These are phyloP conservation scores for Salicornia ramosissima DNA, from an alignment of 148 eudicot species.

Conservation along the genomic window DNA sequence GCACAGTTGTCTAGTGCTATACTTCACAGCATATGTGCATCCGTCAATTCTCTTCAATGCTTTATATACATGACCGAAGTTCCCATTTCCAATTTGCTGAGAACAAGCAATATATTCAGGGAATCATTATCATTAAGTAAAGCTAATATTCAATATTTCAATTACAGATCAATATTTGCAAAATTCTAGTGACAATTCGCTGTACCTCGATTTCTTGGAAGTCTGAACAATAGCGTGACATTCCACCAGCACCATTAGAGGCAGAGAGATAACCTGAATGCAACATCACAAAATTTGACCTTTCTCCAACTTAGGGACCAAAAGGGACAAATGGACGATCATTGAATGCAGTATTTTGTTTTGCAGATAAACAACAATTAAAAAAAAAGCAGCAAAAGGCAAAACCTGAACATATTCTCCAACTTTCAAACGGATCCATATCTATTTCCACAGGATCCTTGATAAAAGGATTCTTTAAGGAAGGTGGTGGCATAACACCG, in stretches of 20 bases:
- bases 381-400: conserved; percentile 5
- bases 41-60: conserved; percentile 87
- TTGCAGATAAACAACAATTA: not conserved
- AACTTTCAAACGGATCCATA: conserved; percentile 58
- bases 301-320: too few relatives aligned
- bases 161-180: not conserved
- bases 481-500: conserved; percentile 97
- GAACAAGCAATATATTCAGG: conserved; percentile 17
- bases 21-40: conserved; percentile 84
- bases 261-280: conserved; percentile 53
- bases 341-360: not conserved
- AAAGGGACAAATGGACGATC: not conserved
- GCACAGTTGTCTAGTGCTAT: conserved; percentile 52
- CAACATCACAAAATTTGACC: conserved; percentile 1
- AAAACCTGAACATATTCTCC: conserved; percentile 73
- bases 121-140: not conserved
- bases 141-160: not conserved
- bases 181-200: not conserved
- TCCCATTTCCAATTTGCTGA: conserved; percentile 91
- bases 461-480: conserved; percentile 67
- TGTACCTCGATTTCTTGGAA: conserved; percentile 86
- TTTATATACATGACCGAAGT: conserved; percentile 80
- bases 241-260: conserved; percentile 49
- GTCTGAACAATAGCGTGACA: conserved; percentile 71
- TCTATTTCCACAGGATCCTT: conserved; percentile 41